Base-by-base conservation (phyloP, 805 yeast species). In the Candida chilensis region DNA sequence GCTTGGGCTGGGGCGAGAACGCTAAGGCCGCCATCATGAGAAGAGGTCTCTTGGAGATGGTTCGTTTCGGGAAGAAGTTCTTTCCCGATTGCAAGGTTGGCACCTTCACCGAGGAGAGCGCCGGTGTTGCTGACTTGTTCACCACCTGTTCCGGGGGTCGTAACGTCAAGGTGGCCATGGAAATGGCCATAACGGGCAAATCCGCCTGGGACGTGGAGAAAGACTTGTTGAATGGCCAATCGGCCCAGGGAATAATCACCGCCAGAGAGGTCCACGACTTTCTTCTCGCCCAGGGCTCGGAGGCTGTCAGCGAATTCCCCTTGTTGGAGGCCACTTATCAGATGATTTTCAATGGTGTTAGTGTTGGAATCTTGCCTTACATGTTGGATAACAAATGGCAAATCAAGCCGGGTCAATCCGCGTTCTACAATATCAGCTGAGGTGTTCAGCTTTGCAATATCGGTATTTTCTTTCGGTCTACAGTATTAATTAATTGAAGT, bases 71-170 rank as follows among this genome's bases (percentile, higher is more conserved):
- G 24, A 67, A 74, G 47, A 68, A 67, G 45, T 88, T 84, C 62
- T 92, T 75, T 77, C 88, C 79, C 24, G 74, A 70, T 37, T 76
- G 83, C 42, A 60, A 72, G 37, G 71, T 82, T 17, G 66, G 74
- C 35, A 92, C 98, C 17, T 88, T 88, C 59, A 84, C 94, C 39
- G 80, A 79, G 54, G 97, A 92, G 61, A 73, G 86, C 39, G 95
- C 96, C 15, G 98, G 98, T 61, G 97, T 92, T 34, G 98, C 98
- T 22, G 98, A 92, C 57, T 71, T 92, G 50, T 92, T 92, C 58
- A 92, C 98, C 32, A 87, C 98, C 12, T 92, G 98, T 64, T 74
- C 94, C 13, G 96, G 96, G 50, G 98, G 98, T 51, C 77, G 98
- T 66, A 92, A 92, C 63, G 95, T 84, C 45, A 74, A 81, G 54